Conservation (phyloP, 73 alveolate genomes). For the Tetrahymena thermophila region DNA sequence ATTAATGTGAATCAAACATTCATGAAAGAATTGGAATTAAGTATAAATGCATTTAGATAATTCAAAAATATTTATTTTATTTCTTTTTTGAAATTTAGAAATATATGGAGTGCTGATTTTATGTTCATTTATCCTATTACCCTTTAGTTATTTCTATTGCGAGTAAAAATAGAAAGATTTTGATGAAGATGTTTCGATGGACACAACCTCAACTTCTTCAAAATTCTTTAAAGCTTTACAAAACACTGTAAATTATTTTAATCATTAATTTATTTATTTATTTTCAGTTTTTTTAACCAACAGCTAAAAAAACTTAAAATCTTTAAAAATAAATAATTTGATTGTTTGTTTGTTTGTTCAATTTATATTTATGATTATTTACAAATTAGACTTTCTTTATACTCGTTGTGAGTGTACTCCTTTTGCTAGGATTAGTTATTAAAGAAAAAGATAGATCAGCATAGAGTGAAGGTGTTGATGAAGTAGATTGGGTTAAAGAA, state of each 20-base stretch:
- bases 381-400: not conserved
- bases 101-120: not conserved
- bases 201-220: not conserved
- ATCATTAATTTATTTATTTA: no score
- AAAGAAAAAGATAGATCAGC: not conserved
- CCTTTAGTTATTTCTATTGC: not conserved
- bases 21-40: not conserved
- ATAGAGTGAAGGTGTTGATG: not conserved
- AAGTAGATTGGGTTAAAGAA: constrained; percentile 36
- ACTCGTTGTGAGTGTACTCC: not conserved
- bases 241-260: not conserved
- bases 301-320: not conserved
- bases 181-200: not conserved
- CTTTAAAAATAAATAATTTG: not conserved
- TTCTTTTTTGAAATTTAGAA: not conserved
- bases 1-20: not conserved
- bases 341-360: no score
- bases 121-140: not conserved
- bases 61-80: not conserved
- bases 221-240: not conserved
- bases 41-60: not conserved
- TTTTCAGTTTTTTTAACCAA: no score
- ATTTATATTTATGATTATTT: not conserved
- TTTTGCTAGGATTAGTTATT: not conserved
- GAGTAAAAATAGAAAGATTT: not conserved